Base-by-base conservation (phyloP, 257 asterid species). In the Solanum dulcamara region DNA sequence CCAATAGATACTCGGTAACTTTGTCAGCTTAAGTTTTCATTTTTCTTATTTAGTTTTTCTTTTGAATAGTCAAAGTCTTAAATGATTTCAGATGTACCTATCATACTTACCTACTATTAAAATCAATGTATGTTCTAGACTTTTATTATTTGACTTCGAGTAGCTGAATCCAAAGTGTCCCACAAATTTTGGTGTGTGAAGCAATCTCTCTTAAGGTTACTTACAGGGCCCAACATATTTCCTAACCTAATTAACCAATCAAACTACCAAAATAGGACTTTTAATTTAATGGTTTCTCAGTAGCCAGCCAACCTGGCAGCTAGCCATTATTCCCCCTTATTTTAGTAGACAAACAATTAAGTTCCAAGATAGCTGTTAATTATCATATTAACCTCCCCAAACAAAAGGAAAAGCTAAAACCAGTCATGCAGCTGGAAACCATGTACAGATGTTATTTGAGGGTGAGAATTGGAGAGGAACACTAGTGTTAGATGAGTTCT, bases 171-270 rank as follows among this genome's bases (percentile, higher is more conserved):
- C 64, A 20, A 79, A 28, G 42, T 46, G 83, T 17, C 30, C 83
- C 64, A 79, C 66, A 48, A 48, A 17, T 79, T 48, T 79, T 30
- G 64, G 26, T 30, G 64, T 7, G 62, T 48, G 44, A 79, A 79
- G 64, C 64, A 48, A 48, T 48, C 83, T 28, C 38, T 48, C 26
- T 77, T 75, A 26, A 75, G 40, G 60, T 44, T 70, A 72, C 81
- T 38, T 38, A n/a, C 15, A 84, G 42, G 79, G 5, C 30, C 32
- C 55, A 35, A 50, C 20, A 13, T 85, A 83, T 84, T 88, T 77
- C 89, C 80, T 87, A 90, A 90, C 93, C 92, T 89, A 92, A 92
- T 80, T 62, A 85, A 92, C 88, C 91, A 84, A 87, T 87, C 89
- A 84, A 68, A 17, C 64, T 48, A 17, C 83, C 62, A 48, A 15